Evolutionary conservation across 176 grass and related monocot species (phyloP), one percentile per base, ranked within the genome.

Genomic region (Ananas comosus): DNA sequence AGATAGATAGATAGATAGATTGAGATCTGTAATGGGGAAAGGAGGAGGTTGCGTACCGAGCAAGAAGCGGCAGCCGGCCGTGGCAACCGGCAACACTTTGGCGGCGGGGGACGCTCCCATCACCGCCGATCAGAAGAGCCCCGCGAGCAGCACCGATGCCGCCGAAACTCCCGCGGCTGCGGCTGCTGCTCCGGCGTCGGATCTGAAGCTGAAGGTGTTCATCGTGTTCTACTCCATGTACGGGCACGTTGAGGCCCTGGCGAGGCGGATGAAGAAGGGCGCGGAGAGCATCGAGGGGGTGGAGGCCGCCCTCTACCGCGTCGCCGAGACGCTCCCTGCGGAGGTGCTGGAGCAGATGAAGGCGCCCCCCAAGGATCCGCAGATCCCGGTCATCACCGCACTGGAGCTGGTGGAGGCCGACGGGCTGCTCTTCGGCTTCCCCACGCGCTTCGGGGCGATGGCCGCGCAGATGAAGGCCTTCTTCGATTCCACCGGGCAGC

Each of bases 221-320:
- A 82, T 93, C 80, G 80, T 93, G 63, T 93, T 86, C 80, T 93
- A 93, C 86, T 93, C 90, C n/a, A 93, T 89, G 90, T 93, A 93
- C 65, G 90, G 90, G 4, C 90, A 93, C 72, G 90, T 93, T n/a
- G 86, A 93, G 78, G 79, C 76, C 16, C 75, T 93, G 51, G 90
- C 86, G 13, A 82, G 48, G 68, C 73, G 61, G 68, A 84, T 77
- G 33, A 84, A 84, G 81, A 87, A 70, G 22, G 90, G 86, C 7
- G 90, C 68, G 47, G 75, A 74, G 66, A 68, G 78, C n/a, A 87
- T 86, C 77, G 77, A 93, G 0, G 90, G 90, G 25, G 68, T 89
- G 9, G 90, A 93, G 68, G 83, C 24, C 12, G 78, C 89, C 72
- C 72, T 93, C 51, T 82, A 82, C 51, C 80, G 86, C 50, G 90